Percentiles rank a stretch among this genome's conserved stretches.
Evolutionary conservation across 169 alveolate species (phyloP).

Genomic region (Plasmodium sp.): DNA sequence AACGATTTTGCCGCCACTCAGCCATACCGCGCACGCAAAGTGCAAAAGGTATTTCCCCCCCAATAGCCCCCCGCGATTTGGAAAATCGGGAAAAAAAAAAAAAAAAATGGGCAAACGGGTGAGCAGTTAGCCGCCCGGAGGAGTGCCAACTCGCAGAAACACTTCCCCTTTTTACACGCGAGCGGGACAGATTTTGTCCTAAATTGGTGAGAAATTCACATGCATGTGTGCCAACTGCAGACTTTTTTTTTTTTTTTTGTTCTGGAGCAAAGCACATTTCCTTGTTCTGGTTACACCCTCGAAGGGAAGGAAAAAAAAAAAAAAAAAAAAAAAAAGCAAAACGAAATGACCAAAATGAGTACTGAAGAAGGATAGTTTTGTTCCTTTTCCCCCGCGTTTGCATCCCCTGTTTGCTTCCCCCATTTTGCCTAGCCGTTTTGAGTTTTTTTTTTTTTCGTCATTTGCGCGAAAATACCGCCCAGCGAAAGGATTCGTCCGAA

Average conservation of each 20-base stretch:
- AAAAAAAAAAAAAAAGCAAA: background rate
- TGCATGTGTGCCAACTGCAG: background rate
- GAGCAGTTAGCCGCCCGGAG: background rate
- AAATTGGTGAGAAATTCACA: background rate
- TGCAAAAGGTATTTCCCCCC: background rate
- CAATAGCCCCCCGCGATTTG: background rate
- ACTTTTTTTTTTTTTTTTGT: background rate
- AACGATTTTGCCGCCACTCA: background rate
- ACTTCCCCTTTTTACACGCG: background rate
- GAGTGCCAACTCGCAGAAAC: background rate
- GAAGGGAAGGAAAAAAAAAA: background rate
- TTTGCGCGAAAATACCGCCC: background rate
- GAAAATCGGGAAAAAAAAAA: background rate
- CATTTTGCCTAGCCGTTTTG: background rate
- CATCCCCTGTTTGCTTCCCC: background rate
- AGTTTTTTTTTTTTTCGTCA: background rate
- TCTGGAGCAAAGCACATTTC: background rate
- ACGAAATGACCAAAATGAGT: background rate
- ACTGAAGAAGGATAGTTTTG: background rate
- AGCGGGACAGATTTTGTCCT: background rate
- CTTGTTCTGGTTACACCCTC: background rate
- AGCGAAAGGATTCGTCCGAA: background rate
- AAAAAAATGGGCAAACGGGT: background rate
- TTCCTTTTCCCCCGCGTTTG: background rate
- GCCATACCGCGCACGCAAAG: background rate